Percentiles rank a stretch among this genome's conserved stretches.
Evolutionary conservation across 345 rosid species (phyloP).

Genomic region (Citrus inodora): DNA sequence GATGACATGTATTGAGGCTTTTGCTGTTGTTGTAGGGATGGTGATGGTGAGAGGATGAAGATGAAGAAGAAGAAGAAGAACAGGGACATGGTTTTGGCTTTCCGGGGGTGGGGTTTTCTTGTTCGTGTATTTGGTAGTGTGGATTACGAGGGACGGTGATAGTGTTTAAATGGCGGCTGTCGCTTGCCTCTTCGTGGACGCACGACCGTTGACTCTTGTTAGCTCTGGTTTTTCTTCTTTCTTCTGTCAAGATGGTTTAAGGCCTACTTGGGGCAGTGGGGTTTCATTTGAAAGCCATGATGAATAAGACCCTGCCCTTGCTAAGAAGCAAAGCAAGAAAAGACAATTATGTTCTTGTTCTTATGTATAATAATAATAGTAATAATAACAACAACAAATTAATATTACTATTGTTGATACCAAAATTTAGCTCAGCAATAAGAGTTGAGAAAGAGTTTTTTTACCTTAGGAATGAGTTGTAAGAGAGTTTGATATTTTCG

Average conservation of each 20-base stretch:
- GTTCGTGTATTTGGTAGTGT: not conserved
- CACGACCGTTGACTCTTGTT: not conserved
- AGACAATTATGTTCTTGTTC: no score
- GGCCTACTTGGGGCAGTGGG: not conserved
- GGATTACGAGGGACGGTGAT: not conserved
- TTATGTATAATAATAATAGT: no score
- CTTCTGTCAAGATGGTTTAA: not conserved
- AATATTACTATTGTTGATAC: no score
- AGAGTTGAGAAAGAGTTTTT: no score
- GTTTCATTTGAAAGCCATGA: not conserved
- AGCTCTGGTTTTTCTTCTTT: not conserved
- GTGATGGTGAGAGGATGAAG: constrained; percentile 23
- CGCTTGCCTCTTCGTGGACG: constrained; percentile 1
- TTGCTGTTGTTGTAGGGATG: constrained; percentile 17
- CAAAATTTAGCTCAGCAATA: no score
- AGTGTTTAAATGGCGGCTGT: constrained; percentile 20
- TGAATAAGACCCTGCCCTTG: no score
- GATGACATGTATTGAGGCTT: constrained; percentile 16
- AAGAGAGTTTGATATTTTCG: no score
- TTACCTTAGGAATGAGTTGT: accelerated
- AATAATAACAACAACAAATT: no score
- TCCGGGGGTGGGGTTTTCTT: no score
- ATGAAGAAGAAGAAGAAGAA: constrained; percentile 7
- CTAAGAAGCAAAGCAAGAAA: no score
- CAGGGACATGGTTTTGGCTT: constrained; percentile 23